Evolutionary conservation across 176 grass and related monocot genomes (phyloP).

Genomic region (Poa annua): DNA sequence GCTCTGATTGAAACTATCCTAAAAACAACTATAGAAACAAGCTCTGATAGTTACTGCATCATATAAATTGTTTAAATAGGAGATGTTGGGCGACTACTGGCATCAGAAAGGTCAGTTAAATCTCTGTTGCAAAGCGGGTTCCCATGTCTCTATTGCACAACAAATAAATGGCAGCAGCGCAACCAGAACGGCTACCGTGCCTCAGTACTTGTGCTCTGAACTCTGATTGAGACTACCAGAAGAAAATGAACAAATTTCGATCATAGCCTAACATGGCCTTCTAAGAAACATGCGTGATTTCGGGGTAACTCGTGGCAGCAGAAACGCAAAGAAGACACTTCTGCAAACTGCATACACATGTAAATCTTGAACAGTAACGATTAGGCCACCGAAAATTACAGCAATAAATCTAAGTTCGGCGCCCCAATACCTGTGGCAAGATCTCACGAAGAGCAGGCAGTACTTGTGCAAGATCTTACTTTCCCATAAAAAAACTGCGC

Average conservation of each 20-base stretch:
- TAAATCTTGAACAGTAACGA: constrained; percentile 34
- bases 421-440: not conserved
- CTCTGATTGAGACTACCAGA: not conserved
- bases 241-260: not conserved
- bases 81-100: constrained; percentile 44
- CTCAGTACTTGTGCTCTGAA: constrained; percentile 52
- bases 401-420: not conserved
- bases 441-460: too few species aligned
- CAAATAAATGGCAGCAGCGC: constrained; percentile 37
- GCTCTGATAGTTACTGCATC: not conserved
- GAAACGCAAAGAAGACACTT: constrained; percentile 17
- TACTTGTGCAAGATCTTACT: not conserved
- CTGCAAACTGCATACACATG: constrained; percentile 29
- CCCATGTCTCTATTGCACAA: constrained; percentile 47
- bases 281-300: not conserved
- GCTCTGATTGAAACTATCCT: constrained; percentile 16
- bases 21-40: not conserved
- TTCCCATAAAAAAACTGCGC: too few species aligned
- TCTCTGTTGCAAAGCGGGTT: constrained; percentile 51
- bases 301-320: constrained; percentile 15
- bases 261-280: not conserved
- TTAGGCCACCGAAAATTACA: constrained; percentile 17
- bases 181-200: constrained; percentile 32
- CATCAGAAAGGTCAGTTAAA: constrained; percentile 34
- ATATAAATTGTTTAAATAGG: too few species aligned